Evolutionary conservation across 2,329 filamentous ascomycete species (phyloP).

Genomic region (Botrytis tulipae): DNA sequence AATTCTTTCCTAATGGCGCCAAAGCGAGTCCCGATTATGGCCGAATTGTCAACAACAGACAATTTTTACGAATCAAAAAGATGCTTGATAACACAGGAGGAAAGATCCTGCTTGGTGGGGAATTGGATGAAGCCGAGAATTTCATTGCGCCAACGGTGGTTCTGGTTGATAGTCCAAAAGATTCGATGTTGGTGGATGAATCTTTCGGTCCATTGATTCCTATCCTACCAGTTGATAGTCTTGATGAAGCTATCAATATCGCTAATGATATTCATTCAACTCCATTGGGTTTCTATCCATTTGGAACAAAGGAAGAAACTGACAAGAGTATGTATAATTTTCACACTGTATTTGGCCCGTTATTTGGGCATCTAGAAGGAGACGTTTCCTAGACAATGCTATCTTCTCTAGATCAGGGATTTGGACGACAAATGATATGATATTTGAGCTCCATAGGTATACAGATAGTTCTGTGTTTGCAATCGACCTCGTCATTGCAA

Average conservation of each 20-base stretch:
- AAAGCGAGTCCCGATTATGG: slow-evolving; percentile 75
- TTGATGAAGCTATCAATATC: slow-evolving; percentile 83
- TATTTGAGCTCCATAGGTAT: background rate
- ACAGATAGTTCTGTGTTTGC: slow-evolving; percentile 2
- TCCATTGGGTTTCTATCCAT: slow-evolving; percentile 79
- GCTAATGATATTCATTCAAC: slow-evolving; percentile 81
- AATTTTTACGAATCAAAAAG: slow-evolving; percentile 81
- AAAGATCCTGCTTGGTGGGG: slow-evolving; percentile 83
- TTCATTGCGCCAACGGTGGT: slow-evolving; percentile 94
- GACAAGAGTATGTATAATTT: slow-evolving; percentile 57
- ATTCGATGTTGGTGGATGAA: slow-evolving; percentile 78
- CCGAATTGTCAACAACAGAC: slow-evolving; percentile 75
- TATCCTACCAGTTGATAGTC: slow-evolving; percentile 70
- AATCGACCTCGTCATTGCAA: background rate
- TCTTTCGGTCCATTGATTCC: slow-evolving; percentile 92
- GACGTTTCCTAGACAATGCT: background rate
- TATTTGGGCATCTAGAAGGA: background rate
- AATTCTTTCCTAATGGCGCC: slow-evolving; percentile 82
- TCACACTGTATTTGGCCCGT: no score
- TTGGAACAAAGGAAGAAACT: slow-evolving; percentile 77
- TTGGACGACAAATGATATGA: background rate
- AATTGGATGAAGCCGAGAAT: slow-evolving; percentile 72
- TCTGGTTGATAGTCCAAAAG: slow-evolving; percentile 71
- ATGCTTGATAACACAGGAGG: slow-evolving; percentile 85
- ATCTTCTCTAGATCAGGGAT: no score